Conservation (phyloP, 257 asterid species). For the Thymus mandschuricus region DNA sequence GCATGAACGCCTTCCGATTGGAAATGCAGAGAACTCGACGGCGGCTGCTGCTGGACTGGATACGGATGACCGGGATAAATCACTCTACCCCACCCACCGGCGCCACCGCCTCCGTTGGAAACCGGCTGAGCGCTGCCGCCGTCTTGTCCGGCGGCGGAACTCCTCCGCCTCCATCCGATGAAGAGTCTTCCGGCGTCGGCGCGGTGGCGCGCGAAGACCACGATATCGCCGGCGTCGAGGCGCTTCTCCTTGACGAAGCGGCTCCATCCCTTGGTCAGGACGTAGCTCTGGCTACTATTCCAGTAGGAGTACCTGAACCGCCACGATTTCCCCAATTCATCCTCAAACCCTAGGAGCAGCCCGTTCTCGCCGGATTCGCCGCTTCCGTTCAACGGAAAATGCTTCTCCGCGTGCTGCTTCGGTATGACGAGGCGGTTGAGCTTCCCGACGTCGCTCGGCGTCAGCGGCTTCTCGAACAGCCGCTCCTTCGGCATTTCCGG, state of each 20-base stretch:
- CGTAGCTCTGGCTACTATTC: conserved; percentile 97
- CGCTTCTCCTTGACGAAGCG: conserved; percentile 86
- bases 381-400: conserved; percentile 63
- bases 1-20: conserved; percentile 64
- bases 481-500: conserved; percentile 46
- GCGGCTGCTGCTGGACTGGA: conserved; percentile 42
- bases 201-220: conserved; percentile 66
- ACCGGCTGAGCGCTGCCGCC: conserved; percentile 23
- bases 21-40: conserved; percentile 45
- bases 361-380: conserved; percentile 67
- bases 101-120: conserved; percentile 36
- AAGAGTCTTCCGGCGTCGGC: conserved; percentile 58
- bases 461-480: conserved; percentile 83
- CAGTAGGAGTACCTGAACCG: conserved; percentile 87
- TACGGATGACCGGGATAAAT: conserved; percentile 50
- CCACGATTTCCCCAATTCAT: conserved; percentile 81
- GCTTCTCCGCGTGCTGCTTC: conserved; percentile 90
- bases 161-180: conserved; percentile 82
- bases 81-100: conserved; percentile 45
- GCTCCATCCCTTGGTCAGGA: conserved; percentile 96
- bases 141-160: conserved; percentile 13
- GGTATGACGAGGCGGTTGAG: conserved; percentile 95
- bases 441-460: conserved; percentile 97
- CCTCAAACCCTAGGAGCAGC: conserved; percentile 71
- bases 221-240: conserved; percentile 87